Base-by-base conservation (phyloP, 2,329 filamentous ascomycete genomes). In the Cordyceps sp. region DNA sequence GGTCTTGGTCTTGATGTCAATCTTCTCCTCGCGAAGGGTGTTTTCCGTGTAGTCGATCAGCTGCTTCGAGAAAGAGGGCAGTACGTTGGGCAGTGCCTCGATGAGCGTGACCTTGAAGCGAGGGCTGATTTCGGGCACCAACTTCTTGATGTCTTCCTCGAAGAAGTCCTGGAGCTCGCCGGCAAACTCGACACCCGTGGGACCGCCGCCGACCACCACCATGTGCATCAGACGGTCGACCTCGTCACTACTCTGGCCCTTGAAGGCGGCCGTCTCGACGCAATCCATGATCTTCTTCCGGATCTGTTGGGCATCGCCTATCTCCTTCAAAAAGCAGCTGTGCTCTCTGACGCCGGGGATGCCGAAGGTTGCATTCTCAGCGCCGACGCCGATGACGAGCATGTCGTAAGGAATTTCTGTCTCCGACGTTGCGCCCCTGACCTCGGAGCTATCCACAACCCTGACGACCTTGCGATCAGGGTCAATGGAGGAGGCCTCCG, bases 251-350 rank as follows among this genome's bases (percentile, higher is more conserved):
- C 72, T 67, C 63, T 98, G 90, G 52, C 85, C 88, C 72, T 96
- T 96, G 78, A 98, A 94, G 39, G 84, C 88, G 32, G 90, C 90
- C 23, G 88, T 94, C 64, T 98, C 90, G 45, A 93, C 86, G 56
- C 90, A 98, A 64, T 98, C 90, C 90, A 98, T 98, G 59, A 98
- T 94, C 60, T 84, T 85, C 69, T 88, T 94, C 52, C 90, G 84
- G 53, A 98, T 98, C 50, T 74, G 73, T 61, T 98, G 90, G 36
- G 90, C 90, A 55, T 98, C 92, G 42, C 71, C 75, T 51, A 98
- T 93, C 63, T 98, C 92, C 70, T 98, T 98, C 54, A 98, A 62
- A 72, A 98, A 98, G 64, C 86, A 93, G 45, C 83, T 88, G 66
- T 98, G 64, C 61, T 98, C 90, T 44, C 75, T 77, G 35, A 98